phyloP scores from a whole-genome alignment of 1,139 yeast genomes.

The Sugiyamaella pinicola region DNA sequence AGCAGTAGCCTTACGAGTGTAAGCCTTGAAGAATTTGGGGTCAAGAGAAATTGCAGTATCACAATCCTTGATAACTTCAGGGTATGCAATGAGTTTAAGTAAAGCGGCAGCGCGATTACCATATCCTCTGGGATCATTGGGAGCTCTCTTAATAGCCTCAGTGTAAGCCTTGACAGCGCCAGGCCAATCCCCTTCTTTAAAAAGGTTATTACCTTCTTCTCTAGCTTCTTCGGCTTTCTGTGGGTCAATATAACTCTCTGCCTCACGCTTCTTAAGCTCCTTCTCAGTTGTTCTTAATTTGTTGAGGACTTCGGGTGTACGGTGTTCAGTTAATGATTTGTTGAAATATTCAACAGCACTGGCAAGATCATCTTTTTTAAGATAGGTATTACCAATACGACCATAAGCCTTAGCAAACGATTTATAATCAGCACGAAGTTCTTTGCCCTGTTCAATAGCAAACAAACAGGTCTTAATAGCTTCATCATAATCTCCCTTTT shows the following conservation, averaged over 20 bases:
- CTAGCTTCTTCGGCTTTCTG: slow-evolving; percentile 96
- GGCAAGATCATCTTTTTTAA: slow-evolving; percentile 70
- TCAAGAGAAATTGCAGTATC: slow-evolving; percentile 85
- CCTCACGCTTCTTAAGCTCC: slow-evolving; percentile 76
- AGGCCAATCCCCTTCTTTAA: slow-evolving; percentile 95
- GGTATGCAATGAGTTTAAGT: slow-evolving; percentile 93
- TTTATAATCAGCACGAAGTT: slow-evolving; percentile 87
- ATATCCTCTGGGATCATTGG: slow-evolving; percentile 95
- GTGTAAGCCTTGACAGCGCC: slow-evolving; percentile 91
- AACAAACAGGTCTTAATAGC: slow-evolving; percentile 78
- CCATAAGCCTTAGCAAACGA: slow-evolving; percentile 90
- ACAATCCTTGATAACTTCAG: slow-evolving; percentile 93
- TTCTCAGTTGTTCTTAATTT: slow-evolving; percentile 88
- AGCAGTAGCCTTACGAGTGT: slow-evolving; percentile 95
- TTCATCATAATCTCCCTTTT: slow-evolving; percentile 86
- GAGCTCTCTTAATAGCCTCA: slow-evolving; percentile 95
- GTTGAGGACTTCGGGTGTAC: slow-evolving; percentile 90
- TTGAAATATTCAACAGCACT: slow-evolving; percentile 80
- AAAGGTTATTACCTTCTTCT: slow-evolving; percentile 83
- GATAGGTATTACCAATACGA: slow-evolving; percentile 81
- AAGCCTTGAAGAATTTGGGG: slow-evolving; percentile 88
- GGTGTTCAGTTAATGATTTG: slow-evolving; percentile 93
- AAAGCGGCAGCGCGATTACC: slow-evolving; percentile 98
- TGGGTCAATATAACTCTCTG: slow-evolving; percentile 78
- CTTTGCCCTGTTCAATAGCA: slow-evolving; percentile 90